Conservation (phyloP, 2,329 filamentous ascomycete species). For the Emergomyces pasteurianus region DNA sequence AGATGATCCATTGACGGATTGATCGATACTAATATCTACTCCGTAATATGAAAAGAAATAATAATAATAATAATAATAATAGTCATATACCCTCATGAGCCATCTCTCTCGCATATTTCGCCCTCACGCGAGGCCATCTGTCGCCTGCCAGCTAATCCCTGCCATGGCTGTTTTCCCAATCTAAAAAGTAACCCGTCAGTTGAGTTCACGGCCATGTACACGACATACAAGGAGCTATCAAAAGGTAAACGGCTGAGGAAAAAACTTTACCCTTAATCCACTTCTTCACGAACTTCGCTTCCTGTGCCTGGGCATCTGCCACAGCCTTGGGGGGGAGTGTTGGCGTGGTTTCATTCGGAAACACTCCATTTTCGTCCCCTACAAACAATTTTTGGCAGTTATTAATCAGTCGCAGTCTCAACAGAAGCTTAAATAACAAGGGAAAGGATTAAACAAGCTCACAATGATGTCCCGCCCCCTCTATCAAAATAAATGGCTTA, state of each 20-base stretch:
- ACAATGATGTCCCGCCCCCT: conserved; percentile 70
- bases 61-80: too few relatives aligned
- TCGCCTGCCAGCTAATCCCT: not conserved
- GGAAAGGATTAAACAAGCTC: conserved; percentile 45
- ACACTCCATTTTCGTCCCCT: conserved; percentile 40
- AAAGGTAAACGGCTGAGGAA: too few relatives aligned
- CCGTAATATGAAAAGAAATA: too few relatives aligned
- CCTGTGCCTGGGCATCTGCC: conserved; percentile 34
- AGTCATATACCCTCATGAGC: not conserved
- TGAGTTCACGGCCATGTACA: not conserved
- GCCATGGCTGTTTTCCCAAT: not conserved
- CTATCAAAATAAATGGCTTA: conserved; percentile 63
- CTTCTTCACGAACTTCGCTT: conserved; percentile 37
- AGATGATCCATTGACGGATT: not conserved
- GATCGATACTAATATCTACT: not conserved
- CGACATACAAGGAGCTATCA: too few relatives aligned
- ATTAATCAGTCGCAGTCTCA: not conserved
- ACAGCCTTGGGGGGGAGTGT: conserved; percentile 36
- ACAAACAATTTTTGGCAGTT: conserved; percentile 14
- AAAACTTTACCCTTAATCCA: conserved; percentile 33
- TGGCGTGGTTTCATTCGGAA: conserved; percentile 40
- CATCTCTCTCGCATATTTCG: not conserved
- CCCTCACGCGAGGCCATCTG: not conserved
- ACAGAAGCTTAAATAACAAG: not conserved
- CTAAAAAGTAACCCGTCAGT: not conserved